Base-by-base conservation (phyloP, 2,329 filamentous ascomycete genomes). In the Chaetothyriales sp. region DNA sequence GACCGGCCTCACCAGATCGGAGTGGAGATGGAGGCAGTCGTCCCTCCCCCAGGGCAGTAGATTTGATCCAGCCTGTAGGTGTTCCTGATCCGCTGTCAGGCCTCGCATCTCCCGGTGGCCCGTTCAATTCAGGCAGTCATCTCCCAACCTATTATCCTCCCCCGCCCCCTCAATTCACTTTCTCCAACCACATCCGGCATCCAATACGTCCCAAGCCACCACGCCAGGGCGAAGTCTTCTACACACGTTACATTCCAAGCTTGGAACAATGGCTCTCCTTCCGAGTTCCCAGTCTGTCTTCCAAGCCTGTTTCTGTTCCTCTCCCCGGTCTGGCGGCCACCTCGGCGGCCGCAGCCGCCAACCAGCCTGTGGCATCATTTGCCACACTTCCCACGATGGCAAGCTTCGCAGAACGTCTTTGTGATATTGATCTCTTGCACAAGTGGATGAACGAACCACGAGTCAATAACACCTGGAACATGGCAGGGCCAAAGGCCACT, bases 81-180 rank as follows among this genome's bases (percentile, higher is more conserved):
- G 39, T 49, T 32, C 25, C 49, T 6, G 59, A 61, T 51, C 26
- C 53, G 28, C 26, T 55, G 7, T 53, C 50, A 20, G 58, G 55
- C 8, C 47, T 59, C 18, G 47, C 57, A 18, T 63, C 62, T 8
- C 60, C 64, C 57, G 70, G 25, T 64, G 83, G 84, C 0, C 87
- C 86, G 0, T 95, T 90, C 66, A 80, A 79, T 58, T 93, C 86
- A 1, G 78, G 79, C 12, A 92, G 85, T 43, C 86, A 94, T 65
- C 73, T 95, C 2, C 89, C 90, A 1, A 95, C 88, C 0, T 95
- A 88, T 68, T 95, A 86, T 59, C 89, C 89, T 1, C 88, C 89
- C 0, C 74, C 83, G 1, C 86, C 92, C 1, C 70, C 86, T 7
- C 85, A 90, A 59, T 95, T 90, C 64, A 82, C 77, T 3, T 80